Base-by-base conservation (phyloP, 2,329 filamentous ascomycete species). In the Colletotrichum brevisporum region DNA sequence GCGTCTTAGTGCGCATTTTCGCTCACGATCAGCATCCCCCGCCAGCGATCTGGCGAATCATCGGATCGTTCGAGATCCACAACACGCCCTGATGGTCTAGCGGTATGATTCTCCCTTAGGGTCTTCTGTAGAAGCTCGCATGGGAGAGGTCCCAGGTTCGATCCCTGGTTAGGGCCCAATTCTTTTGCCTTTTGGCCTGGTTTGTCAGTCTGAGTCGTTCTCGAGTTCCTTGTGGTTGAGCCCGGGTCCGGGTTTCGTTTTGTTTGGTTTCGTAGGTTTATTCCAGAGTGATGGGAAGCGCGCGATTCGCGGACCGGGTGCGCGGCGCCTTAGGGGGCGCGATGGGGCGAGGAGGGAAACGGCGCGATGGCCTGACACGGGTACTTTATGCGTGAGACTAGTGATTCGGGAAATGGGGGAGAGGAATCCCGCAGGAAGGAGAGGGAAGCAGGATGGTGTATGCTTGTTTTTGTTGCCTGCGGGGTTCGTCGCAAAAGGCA, bases 71-170 rank as follows among this genome's bases (percentile, higher is more conserved):
- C 27, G 27, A 6, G 0, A 16, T 51, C 21, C 63, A 48, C 2
- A 6, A 26, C 0, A 9, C 13, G 66, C 66, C 66, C 66, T 69
- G 66, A 69, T 69, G 66, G 66, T 69, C 66, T 69, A 69, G 66
- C 66, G 66, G 66, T 69, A 69, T 69, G 66, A 69, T 69, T 69
- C 66, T 69, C 66, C 66, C 66, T 69, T 69, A 69, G 66, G 66
- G 66, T 54, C 45, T 15, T 3, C 24, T 2, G 1, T 43, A 16
- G 8, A 12, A 12, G 43, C 21, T 6, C 0, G 5, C 3, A 4
- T 69, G 61, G 66, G 66, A 69, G 66, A 69, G 66, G 66, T 65
- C 66, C 66, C 66, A 69, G 66, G 66, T 69, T 69, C 66, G 66
- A 69, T 59, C 51, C 66, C 66, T 69, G 66, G 66, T 69, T 69